Percentiles rank a stretch among this genome's conserved stretches.
These are phyloP conservation scores for Daedaleopsis sinensis DNA, from an alignment of 768 basidiomycete genomes.

Conservation along the genomic window DNA sequence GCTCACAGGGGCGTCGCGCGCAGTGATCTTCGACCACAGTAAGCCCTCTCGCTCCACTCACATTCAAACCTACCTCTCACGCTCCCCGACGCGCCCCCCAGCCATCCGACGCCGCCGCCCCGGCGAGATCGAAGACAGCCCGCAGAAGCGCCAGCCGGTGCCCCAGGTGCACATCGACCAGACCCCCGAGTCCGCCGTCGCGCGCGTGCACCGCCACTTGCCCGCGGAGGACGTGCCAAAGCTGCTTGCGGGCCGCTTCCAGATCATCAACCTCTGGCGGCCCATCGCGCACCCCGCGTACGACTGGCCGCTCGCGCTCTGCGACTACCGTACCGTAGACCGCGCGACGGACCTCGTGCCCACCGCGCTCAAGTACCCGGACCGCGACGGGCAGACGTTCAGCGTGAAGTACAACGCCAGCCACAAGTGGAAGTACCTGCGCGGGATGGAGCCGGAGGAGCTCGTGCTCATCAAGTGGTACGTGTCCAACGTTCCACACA, in stretches of 20 bases:
- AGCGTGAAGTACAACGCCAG: constrained; percentile 40
- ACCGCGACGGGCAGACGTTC: constrained; percentile 48
- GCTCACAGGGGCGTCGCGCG: constrained; percentile 59
- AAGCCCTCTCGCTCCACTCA: constrained; percentile 28
- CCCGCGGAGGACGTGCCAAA: constrained; percentile 40
- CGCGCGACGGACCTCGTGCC: constrained; percentile 40
- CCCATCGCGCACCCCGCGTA: constrained; percentile 47
- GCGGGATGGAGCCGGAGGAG: constrained; percentile 48
- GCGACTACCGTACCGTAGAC: constrained; percentile 50
- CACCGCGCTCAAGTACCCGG: constrained; percentile 42
- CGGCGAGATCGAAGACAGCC: constrained; percentile 37
- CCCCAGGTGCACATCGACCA: constrained; percentile 49
- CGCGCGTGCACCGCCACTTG: constrained; percentile 47
- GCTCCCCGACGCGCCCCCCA: constrained; percentile 20
- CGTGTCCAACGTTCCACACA: too few relatives aligned
- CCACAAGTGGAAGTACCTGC: constrained; percentile 50
- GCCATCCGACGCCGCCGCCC: constrained; percentile 47
- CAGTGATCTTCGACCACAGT: constrained; percentile 72
- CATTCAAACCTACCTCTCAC: too few relatives aligned
- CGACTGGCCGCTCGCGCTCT: constrained; percentile 53
- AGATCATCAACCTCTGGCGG: constrained; percentile 59
- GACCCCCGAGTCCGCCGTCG: constrained; percentile 41
- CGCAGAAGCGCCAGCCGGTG: constrained; percentile 48
- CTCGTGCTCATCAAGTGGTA: constrained; percentile 53
- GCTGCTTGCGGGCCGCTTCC: constrained; percentile 48